Evolutionary conservation across 2,329 filamentous ascomycete species (phyloP), one percentile per base, ranked within the genome.

Genomic region (Neonectria faginata): DNA sequence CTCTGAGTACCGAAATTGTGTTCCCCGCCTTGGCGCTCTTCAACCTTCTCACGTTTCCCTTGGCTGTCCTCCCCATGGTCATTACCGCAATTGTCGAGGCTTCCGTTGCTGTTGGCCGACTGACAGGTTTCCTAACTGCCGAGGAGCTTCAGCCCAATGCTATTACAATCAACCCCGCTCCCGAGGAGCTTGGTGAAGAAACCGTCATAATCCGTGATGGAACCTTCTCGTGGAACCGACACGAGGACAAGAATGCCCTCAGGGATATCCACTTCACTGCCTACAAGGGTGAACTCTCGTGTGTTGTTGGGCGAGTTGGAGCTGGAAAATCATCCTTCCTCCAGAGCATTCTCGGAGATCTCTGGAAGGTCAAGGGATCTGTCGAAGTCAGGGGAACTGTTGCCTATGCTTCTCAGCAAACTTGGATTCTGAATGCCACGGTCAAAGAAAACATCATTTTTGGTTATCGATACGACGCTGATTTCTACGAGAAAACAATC

Each of bases 401-500:
- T 44, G 96, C 96, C 1, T 99, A 98, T 77, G 96, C 97, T 63
- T 92, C 94, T 16, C 97, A 99, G 78, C 90, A 92, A 74, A 85
- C 94, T 20, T 99, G 97, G 96, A 92, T 99, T 57, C 95, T 98
- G 90, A 99, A 99, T 76, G 96, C 96, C 9, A 97, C 92, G 31
- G 94, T 99, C 61, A 93, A 94, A 73, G 96, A 99, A 76, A 99
- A 99, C 76, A 97, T 99, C 71, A 85, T 97, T 5, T 99, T 99
- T 75, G 96, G 96, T 2, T 94, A 99, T 80, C 90, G 93, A 51
- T 97, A 92, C 84, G 95, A 99, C 79, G 90, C 94, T 5, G 87
- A 91, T 31, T 99, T 99, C 79, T 99, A 99, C 80, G 93, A 98
- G 60, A 90, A 92, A 74, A 97, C 95, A 0, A 85, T 99, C 55